These are phyloP conservation scores for Colletotrichum agaves DNA, from an alignment of 2,329 filamentous ascomycete genomes.

Conservation along the genomic window DNA sequence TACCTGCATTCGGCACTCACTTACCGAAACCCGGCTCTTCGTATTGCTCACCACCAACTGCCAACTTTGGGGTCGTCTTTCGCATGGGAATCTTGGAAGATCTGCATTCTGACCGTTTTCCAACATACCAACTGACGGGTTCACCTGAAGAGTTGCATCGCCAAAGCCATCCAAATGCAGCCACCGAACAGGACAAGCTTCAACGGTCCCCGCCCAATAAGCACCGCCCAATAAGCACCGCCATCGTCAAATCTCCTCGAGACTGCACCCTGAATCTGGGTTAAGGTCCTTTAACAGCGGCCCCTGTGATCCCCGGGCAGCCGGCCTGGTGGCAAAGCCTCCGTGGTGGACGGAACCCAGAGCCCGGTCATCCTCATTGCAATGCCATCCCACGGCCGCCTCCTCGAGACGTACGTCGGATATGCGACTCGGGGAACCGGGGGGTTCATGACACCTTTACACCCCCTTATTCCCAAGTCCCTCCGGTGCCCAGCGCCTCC, in stretches of 20 bases:
- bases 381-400: neutral
- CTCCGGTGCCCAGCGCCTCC: neutral
- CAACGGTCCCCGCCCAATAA: conserved; percentile 29
- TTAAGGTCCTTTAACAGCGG: neutral
- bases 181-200: conserved; percentile 18
- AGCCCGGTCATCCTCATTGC: conserved; percentile 18
- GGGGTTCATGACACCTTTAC: conserved; percentile 15
- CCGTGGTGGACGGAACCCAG: conserved; percentile 27
- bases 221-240: conserved; percentile 12
- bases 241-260: conserved; percentile 23
- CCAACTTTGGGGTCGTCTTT: conserved; percentile 29
- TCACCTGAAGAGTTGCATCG: conserved; percentile 37
- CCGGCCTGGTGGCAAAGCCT: conserved; percentile 36
- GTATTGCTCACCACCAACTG: conserved; percentile 27
- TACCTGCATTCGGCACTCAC: conserved; percentile 35
- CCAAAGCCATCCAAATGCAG: conserved; percentile 11
- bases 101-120: conserved; percentile 27
- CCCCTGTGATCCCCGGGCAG: conserved; percentile 15
- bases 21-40: conserved; percentile 18
- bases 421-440: conserved; percentile 29
- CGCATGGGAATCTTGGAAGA: conserved; percentile 36
- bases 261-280: neutral
- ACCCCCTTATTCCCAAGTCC: conserved; percentile 9
- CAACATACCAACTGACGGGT: conserved; percentile 28
- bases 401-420: conserved; percentile 22